These are phyloP conservation scores for Penicillium fimorum DNA, from an alignment of 495 filamentous ascomycete species.

Conservation along the genomic window DNA sequence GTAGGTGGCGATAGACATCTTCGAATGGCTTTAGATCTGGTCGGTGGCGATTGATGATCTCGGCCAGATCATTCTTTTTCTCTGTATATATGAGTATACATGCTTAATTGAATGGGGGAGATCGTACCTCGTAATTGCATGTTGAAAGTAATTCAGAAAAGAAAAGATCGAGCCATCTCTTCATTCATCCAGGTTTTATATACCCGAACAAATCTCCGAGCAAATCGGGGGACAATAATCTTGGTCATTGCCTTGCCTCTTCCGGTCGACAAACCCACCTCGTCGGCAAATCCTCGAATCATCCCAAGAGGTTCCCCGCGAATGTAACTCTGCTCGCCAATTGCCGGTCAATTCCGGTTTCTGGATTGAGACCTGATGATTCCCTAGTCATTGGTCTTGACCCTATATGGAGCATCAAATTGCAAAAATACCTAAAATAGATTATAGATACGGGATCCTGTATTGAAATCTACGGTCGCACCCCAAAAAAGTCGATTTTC, in stretches of 20 bases:
- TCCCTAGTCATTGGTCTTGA: too few species aligned
- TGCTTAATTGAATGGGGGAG: background rate
- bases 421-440: too few species aligned
- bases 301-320: background rate
- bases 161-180: background rate
- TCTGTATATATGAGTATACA: slow-evolving; percentile 2
- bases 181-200: background rate
- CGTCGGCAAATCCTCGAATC: slow-evolving; percentile 8
- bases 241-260: background rate
- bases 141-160: background rate
- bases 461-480: too few species aligned
- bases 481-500: too few species aligned
- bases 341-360: background rate
- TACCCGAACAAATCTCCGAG: background rate
- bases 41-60: slow-evolving; percentile 18
- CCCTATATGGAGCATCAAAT: too few species aligned
- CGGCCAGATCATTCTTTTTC: slow-evolving; percentile 1
- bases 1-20: slow-evolving; percentile 46
- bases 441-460: too few species aligned
- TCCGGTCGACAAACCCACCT: background rate
- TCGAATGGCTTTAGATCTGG: slow-evolving; percentile 43
- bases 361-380: background rate
- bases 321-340: background rate
- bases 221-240: background rate
- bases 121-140: slow-evolving; percentile 8